Conservation (phyloP, 495 filamentous ascomycete species). For the Aspergillus leporis region DNA sequence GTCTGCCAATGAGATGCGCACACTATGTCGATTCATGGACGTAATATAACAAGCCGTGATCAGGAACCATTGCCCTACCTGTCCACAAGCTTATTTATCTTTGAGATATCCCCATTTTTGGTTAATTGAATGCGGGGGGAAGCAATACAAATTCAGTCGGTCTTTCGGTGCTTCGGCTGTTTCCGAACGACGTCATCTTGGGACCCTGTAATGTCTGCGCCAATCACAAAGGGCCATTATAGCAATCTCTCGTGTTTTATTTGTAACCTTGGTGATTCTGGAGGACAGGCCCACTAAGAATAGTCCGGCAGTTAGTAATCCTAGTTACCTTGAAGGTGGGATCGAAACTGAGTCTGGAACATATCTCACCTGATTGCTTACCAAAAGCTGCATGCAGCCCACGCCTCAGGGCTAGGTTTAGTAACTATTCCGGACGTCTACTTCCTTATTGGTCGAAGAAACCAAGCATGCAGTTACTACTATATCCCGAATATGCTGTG, state of each 20-base stretch:
- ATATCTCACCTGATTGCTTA: too few species aligned
- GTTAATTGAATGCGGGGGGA: neutral
- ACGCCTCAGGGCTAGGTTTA: too few species aligned
- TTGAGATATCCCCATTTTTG: neutral
- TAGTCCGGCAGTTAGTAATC: neutral
- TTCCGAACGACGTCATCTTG: neutral
- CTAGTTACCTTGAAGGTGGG: too few species aligned
- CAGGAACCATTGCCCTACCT: neutral
- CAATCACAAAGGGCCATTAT: neutral
- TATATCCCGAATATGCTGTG: too few species aligned
- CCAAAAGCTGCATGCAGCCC: too few species aligned
- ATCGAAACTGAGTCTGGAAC: too few species aligned
- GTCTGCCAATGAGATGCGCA: neutral
- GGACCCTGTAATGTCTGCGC: neutral
- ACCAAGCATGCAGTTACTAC: too few species aligned
- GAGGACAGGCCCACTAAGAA: neutral
- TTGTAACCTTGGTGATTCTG: neutral
- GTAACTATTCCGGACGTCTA: too few species aligned
- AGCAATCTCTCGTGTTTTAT: neutral
- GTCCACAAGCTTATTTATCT: neutral
- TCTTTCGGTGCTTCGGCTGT: neutral
- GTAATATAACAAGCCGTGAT: neutral
- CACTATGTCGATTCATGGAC: neutral
- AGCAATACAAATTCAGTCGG: neutral
- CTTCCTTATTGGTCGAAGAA: too few species aligned